Conservation (phyloP, 148 eudicot species). For the Talinum fruticosum region DNA sequence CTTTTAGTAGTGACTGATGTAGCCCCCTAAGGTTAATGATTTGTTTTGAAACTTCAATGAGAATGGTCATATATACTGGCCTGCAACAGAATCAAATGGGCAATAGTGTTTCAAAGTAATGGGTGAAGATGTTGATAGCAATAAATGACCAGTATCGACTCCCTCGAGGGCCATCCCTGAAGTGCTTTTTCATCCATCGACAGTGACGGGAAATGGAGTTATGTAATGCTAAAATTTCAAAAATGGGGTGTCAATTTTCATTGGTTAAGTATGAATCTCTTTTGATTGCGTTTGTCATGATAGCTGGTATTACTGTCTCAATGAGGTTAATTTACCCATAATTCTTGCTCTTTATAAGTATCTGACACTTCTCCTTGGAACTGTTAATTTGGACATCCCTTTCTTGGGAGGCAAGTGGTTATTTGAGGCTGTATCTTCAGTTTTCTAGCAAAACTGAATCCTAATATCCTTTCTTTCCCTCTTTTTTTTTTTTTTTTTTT, state of each 20-base stretch:
- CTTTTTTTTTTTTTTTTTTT: background rate
- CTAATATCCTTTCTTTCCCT: conserved; percentile 1
- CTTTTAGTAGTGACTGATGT: background rate
- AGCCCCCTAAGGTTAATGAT: background rate
- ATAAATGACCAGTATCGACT: background rate
- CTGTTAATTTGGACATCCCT: background rate
- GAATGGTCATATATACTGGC: background rate
- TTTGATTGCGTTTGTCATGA: background rate
- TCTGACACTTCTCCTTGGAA: background rate
- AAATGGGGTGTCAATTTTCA: background rate
- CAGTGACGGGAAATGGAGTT: background rate
- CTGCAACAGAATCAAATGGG: background rate
- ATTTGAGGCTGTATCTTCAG: background rate
- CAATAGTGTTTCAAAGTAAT: background rate
- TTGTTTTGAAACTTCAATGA: background rate
- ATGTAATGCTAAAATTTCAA: background rate
- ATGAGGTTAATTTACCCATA: background rate
- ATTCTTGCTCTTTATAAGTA: background rate
- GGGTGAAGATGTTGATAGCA: background rate
- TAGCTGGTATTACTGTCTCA: background rate
- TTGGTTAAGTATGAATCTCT: background rate
- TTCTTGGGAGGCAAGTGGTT: background rate
- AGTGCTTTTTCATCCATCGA: background rate
- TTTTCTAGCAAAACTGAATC: background rate
- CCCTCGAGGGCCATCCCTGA: background rate